phyloP scores from a whole-genome alignment of 1,284 basidiomycete genomes.

The Heimioporus retisporus region DNA sequence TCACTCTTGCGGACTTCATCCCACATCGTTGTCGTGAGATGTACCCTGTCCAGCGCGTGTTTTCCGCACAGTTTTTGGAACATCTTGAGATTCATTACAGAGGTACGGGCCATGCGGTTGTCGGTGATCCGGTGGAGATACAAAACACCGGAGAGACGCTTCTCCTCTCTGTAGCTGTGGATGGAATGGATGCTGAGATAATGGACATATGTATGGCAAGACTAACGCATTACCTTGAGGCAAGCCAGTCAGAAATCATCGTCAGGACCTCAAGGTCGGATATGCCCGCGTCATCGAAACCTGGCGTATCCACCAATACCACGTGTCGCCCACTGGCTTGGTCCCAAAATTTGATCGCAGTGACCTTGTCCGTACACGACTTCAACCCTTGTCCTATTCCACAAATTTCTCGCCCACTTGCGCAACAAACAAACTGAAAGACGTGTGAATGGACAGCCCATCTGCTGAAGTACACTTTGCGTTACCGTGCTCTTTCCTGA shows the following conservation, averaged over 20 bases:
- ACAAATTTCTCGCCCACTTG: no score
- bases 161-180: conserved; percentile 14
- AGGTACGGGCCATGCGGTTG: conserved; percentile 54
- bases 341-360: neutral
- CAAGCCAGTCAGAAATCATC: conserved; percentile 30
- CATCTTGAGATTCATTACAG: conserved; percentile 53
- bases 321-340: no score
- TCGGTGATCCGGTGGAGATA: conserved; percentile 63
- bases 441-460: conserved; percentile 27
- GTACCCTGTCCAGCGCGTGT: conserved; percentile 28
- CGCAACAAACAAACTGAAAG: neutral
- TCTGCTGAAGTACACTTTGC: neutral
- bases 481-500: conserved; percentile 23
- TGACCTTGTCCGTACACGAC: conserved; percentile 13
- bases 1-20: conserved; percentile 23
- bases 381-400: neutral
- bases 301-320: conserved; percentile 39
- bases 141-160: conserved; percentile 48
- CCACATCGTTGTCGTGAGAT: conserved; percentile 54
- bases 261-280: no score
- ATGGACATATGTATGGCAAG: neutral
- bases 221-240: conserved; percentile 20
- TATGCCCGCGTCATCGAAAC: conserved; percentile 29
- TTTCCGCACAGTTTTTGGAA: conserved; percentile 46
- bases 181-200: no score